Evolutionary conservation across 768 basidiomycete species (phyloP).

Genomic region (Termitomyces sp.): DNA sequence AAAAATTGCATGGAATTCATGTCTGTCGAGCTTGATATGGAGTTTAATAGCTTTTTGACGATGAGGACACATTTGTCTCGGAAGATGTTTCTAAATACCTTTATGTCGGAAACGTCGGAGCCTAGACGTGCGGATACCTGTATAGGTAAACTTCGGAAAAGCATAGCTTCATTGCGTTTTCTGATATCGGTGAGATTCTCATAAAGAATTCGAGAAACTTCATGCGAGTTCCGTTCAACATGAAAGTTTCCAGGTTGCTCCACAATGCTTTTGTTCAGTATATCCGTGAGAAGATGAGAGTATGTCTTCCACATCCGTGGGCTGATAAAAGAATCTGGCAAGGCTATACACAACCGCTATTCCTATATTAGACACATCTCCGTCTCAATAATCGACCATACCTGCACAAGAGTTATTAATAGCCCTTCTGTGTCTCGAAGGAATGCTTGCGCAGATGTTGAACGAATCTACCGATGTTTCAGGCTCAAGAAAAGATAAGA

Average conservation of each 20-base stretch:
- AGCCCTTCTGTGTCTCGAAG: constrained; percentile 52
- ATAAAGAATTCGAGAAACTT: constrained; percentile 47
- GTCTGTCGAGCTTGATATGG: constrained; percentile 65
- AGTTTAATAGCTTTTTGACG: constrained; percentile 62
- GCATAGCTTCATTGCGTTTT: constrained; percentile 77
- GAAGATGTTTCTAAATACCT: constrained; percentile 28
- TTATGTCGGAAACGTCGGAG: constrained; percentile 56
- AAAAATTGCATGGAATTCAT: constrained; percentile 61
- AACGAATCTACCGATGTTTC: constrained; percentile 43
- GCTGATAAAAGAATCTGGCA: constrained; percentile 73
- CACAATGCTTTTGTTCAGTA: constrained; percentile 43
- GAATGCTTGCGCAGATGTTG: constrained; percentile 53
- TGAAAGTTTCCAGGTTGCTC: constrained; percentile 29
- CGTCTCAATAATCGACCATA: constrained; percentile 22
- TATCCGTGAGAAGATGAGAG: constrained; percentile 42
- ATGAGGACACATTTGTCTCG: constrained; percentile 6
- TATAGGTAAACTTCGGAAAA: constrained; percentile 66
- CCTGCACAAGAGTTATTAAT: constrained; percentile 61
- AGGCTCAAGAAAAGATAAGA: neutral
- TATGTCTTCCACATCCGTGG: constrained; percentile 67
- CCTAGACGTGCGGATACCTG: constrained; percentile 59
- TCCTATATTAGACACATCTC: neutral
- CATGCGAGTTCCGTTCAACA: constrained; percentile 39
- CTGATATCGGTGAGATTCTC: constrained; percentile 70
- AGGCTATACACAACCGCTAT: constrained; percentile 67